Evolutionary conservation across 805 yeast genomes (phyloP).

Genomic region (Deakozyma indianensis): DNA sequence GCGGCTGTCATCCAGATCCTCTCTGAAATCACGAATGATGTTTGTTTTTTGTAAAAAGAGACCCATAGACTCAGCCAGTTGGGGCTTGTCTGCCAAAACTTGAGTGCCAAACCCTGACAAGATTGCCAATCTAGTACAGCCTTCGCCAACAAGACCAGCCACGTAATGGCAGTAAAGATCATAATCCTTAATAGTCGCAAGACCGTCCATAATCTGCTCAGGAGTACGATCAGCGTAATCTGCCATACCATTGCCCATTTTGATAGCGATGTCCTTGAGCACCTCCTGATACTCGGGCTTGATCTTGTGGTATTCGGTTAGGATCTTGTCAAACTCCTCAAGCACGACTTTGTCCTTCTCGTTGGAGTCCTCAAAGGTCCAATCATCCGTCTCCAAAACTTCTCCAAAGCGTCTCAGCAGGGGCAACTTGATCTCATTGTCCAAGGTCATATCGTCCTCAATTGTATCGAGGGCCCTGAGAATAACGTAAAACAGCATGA

Average conservation of each 20-base stretch:
- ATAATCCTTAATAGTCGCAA: slow-evolving; percentile 64
- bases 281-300: slow-evolving; percentile 66
- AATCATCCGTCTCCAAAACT: slow-evolving; percentile 48
- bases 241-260: slow-evolving; percentile 99
- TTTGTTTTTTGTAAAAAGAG: slow-evolving; percentile 89
- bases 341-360: slow-evolving; percentile 76
- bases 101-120: slow-evolving; percentile 56
- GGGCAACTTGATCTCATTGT: slow-evolving; percentile 57
- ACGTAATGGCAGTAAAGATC: slow-evolving; percentile 92
- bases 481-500: slow-evolving; percentile 69
- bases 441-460: slow-evolving; percentile 90
- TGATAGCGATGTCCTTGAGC: slow-evolving; percentile 56
- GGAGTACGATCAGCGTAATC: slow-evolving; percentile 68
- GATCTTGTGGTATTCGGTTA: slow-evolving; percentile 58
- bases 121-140: slow-evolving; percentile 70
- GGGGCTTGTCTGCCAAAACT: slow-evolving; percentile 36
- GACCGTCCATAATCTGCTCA: slow-evolving; percentile 60
- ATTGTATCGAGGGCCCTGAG: slow-evolving; percentile 88
- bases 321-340: slow-evolving; percentile 58
- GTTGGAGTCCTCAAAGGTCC: slow-evolving; percentile 63
- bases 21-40: slow-evolving; percentile 88
- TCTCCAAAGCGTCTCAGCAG: slow-evolving; percentile 53
- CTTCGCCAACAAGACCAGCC: slow-evolving; percentile 97
- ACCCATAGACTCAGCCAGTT: slow-evolving; percentile 77
- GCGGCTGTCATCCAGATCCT: slow-evolving; percentile 82